Evolutionary conservation across 257 asterid genomes (phyloP).

Genomic region (Solanum megistacrolobum): DNA sequence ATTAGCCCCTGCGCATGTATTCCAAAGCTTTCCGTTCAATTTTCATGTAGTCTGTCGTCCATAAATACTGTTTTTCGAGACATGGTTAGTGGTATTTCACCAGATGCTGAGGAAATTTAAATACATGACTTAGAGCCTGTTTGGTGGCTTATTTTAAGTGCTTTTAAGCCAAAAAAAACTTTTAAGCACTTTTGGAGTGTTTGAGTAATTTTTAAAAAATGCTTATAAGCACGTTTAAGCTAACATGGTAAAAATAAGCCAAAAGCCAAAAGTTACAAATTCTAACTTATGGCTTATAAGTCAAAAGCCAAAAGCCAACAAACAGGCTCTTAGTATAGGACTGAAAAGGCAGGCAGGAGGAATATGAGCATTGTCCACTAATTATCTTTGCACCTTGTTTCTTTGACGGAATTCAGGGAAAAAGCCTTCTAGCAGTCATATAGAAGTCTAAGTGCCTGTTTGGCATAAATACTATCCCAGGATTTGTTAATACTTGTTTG

Average conservation of each 20-base stretch:
- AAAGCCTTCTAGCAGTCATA: not conserved
- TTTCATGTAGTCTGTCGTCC: not conserved
- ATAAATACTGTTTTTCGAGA: not conserved
- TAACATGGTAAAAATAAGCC: not conserved
- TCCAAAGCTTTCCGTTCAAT: not conserved
- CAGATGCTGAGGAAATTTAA: not conserved
- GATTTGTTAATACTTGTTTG: not conserved
- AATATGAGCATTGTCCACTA: not conserved
- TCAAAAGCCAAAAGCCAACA: not conserved
- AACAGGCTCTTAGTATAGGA: not conserved
- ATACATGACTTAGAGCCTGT: not conserved
- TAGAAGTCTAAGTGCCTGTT: not conserved
- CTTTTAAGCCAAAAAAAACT: not conserved
- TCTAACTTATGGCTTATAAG: not conserved
- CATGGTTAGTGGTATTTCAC: not conserved
- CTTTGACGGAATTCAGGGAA: not conserved
- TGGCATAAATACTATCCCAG: not conserved
- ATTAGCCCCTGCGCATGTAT: not conserved
- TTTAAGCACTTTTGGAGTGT: not conserved
- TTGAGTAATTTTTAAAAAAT: not conserved
- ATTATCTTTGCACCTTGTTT: not conserved
- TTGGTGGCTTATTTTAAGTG: not conserved
- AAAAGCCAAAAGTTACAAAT: not conserved
- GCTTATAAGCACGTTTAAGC: not conserved
- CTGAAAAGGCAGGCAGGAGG: not conserved